Conservation (phyloP, 352 stramenopile genomes). For the Poterioochromonas sp. region DNA sequence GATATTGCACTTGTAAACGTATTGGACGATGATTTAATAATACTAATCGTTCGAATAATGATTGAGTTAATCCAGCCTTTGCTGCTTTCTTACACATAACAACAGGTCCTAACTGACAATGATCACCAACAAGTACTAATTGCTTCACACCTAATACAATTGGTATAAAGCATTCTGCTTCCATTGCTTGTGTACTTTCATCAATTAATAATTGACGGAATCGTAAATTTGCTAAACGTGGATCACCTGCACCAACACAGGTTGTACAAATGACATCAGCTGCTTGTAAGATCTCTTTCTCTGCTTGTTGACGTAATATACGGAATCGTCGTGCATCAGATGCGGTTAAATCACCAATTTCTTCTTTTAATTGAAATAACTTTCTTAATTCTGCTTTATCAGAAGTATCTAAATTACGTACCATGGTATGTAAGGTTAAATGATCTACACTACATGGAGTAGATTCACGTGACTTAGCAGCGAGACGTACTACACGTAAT, state of each 20-base stretch:
- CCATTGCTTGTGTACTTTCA: slow-evolving; percentile 97
- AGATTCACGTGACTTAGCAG: slow-evolving; percentile 90
- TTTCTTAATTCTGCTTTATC: slow-evolving; percentile 81
- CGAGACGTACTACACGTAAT: slow-evolving; percentile 93
- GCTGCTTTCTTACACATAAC: slow-evolving; percentile 98
- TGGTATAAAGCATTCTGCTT: slow-evolving; percentile 96
- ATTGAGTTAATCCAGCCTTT: slow-evolving; percentile 90
- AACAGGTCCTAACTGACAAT: slow-evolving; percentile 90
- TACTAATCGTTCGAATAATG: slow-evolving; percentile 93
- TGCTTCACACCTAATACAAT: slow-evolving; percentile 97
- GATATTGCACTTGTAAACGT: slow-evolving; percentile 96
- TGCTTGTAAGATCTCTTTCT: slow-evolving; percentile 87
- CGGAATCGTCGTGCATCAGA: slow-evolving; percentile 92
- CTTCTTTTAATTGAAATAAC: slow-evolving; percentile 85
- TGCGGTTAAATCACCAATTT: slow-evolving; percentile 83
- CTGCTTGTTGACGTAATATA: slow-evolving; percentile 59
- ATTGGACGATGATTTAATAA: slow-evolving; percentile 87
- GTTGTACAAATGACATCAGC: slow-evolving; percentile 99
- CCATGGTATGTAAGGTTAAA: slow-evolving; percentile 93
- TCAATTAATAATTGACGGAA: slow-evolving; percentile 99
- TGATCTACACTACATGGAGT: slow-evolving; percentile 85
- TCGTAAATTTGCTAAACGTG: slow-evolving; percentile 90
- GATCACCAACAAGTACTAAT: slow-evolving; percentile 97
- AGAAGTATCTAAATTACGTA: slow-evolving; percentile 57
- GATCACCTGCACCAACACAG: slow-evolving; percentile 92